Base-by-base conservation (phyloP, 768 basidiomycete genomes). In the Tricholoma saponaceum region DNA sequence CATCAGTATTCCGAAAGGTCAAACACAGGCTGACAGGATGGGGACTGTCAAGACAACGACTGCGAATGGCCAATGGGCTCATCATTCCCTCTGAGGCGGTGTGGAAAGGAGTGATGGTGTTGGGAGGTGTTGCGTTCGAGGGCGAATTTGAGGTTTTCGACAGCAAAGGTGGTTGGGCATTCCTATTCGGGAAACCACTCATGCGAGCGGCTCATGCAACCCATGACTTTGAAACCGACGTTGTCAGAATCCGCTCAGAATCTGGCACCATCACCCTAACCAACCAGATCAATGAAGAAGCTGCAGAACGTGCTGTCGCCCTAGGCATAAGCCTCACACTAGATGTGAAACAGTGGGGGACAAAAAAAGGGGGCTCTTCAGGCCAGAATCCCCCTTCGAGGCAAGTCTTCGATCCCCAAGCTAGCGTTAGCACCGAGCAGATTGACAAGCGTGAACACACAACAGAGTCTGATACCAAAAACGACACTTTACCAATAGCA, bases 181-280 rank as follows among this genome's bases (percentile, higher is more conserved):
- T 72, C 16, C 46, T 72, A 1, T 61, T 73, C 8, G 67, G 69
- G n/a, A 73, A 73, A 54, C 67, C 66, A 0, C 51, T 66, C 5
- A 62, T 72, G 14, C 54, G 56, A 22, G 39, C 37, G 8, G 66
- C 70, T 32, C 10, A 56, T 9, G 67, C 62, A 6, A 39, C 64
- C 1, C 72, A 72, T n/a, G 61, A 71, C 32, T 73, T 70, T 33
- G 51, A 18, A 0, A 23, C 32, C 7, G 64, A 67, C 39, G 51
- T 33, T 22, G 54, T 68, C 4, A 39, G 30, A 12, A 28, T 60
- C 47, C 22, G 13, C 43, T 46, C 43, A 12, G 22, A 23, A 25
- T 22, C 10, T 2, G 43, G 43, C 20, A 46, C 43, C 9, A 16
- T 46, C 22, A 46, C 43, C 22, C 22, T 46, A 46, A 23, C 43